phyloP scores from a whole-genome alignment of 164 flowering plant genomes.

The Tetracentron sinense region DNA sequence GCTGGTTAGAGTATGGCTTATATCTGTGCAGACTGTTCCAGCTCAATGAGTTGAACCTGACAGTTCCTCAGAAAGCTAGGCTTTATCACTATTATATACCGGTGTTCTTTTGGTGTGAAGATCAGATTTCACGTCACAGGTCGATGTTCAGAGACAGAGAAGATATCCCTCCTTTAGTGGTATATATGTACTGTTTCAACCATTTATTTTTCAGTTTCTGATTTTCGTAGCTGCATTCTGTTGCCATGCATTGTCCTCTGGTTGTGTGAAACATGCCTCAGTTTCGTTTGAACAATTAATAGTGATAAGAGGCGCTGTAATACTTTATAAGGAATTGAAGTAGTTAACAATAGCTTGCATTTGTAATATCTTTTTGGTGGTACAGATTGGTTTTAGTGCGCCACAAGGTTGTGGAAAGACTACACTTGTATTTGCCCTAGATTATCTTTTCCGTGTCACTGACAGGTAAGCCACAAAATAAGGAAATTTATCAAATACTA shows the following conservation, averaged over 20 bases:
- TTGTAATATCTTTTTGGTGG: conserved; percentile 8
- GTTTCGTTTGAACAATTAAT: no score
- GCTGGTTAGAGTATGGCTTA: conserved; percentile 65
- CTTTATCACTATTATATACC: conserved; percentile 91
- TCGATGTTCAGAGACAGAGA: conserved; percentile 65
- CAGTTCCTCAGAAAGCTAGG: conserved; percentile 66
- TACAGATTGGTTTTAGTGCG: conserved; percentile 98
- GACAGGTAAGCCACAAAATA: conserved; percentile 49
- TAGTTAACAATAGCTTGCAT: no score
- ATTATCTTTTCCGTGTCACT: conserved; percentile 57
- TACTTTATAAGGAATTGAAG: no score
- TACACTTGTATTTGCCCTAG: conserved; percentile 87
- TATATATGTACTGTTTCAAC: conserved; percentile 33
- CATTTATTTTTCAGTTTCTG: no score
- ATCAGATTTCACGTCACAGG: conserved; percentile 66
- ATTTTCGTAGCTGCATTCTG: no score
- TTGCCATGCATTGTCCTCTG: no score
- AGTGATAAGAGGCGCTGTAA: no score
- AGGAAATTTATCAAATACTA: neutral
- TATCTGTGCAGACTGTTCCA: conserved; percentile 60
- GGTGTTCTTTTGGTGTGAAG: conserved; percentile 91
- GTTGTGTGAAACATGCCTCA: no score
- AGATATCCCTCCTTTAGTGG: conserved; percentile 89
- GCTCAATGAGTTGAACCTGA: conserved; percentile 58
- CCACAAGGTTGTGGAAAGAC: conserved; percentile 99